Conservation (phyloP, 164 flowering plant species). For the Macadamia integrifolia region DNA sequence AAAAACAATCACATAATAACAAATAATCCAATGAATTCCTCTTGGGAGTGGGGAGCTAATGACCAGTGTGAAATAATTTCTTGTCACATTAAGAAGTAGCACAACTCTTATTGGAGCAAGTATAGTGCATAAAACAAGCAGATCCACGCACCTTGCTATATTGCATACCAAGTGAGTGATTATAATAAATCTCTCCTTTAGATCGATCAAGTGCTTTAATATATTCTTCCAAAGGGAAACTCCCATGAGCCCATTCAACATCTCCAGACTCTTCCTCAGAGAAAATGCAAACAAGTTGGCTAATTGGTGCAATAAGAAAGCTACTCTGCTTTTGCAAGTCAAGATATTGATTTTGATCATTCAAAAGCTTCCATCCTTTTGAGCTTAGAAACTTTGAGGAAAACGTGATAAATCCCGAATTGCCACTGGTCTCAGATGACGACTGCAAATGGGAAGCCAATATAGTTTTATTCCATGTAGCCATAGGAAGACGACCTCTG, state of each 20-base stretch:
- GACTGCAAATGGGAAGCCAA: constrained; percentile 44
- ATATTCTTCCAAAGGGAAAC: constrained; percentile 84
- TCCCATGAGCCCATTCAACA: constrained; percentile 87
- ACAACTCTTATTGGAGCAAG: not conserved
- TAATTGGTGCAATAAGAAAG: constrained; percentile 24
- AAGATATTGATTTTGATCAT: constrained; percentile 24
- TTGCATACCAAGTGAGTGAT: constrained; percentile 85
- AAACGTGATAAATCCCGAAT: constrained; percentile 63
- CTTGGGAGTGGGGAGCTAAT: no score
- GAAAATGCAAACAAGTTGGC: constrained; percentile 54
- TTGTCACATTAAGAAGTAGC: not conserved
- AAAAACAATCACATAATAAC: not conserved
- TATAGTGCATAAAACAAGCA: constrained; percentile 11
- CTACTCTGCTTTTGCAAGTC: constrained; percentile 21
- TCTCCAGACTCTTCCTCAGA: constrained; percentile 57
- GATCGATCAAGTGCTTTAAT: constrained; percentile 82
- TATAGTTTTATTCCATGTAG: constrained; percentile 53
- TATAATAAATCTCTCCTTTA: constrained; percentile 75
- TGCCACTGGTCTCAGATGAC: constrained; percentile 45
- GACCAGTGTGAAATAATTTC: not conserved
- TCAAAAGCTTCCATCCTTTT: constrained; percentile 52
- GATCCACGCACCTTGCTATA: constrained; percentile 70
- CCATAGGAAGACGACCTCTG: constrained; percentile 63
- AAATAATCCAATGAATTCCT: no score
- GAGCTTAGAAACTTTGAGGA: constrained; percentile 53